Base-by-base conservation (phyloP, 352 stramenopile species). In the Saprolegnia parasitica region DNA sequence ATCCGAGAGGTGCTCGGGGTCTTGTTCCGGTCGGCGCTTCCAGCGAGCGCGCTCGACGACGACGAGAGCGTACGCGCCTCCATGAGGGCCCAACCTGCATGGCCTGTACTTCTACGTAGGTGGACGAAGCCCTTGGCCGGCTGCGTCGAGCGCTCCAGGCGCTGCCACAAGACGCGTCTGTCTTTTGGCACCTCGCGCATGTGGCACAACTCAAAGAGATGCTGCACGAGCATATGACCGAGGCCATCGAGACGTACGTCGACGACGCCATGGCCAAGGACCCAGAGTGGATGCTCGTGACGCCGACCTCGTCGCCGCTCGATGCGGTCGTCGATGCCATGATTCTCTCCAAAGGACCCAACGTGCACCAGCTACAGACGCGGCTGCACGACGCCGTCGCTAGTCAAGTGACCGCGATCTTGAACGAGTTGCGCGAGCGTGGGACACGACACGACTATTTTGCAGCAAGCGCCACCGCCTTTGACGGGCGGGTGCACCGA, bases 171-270 rank as follows among this genome's bases (percentile, higher is more conserved):
- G 21, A 26, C 13, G 52, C 21, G 13, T 46, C 63, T 3, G 20
- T 21, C 21, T 70, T 70, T 26, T 70, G 63, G 63, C 47, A 63
- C 11, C 49, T 70, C 32, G n/a, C 20, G n/a, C 54, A 54, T 24
- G 54, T 63, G 8, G 39, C 16, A 5, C 54, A 52, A 6, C 32
- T 70, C 26, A 60, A 63, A 29, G 63, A 62, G 9, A 35, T 70
- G 42, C 42, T 70, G 1, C 46, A 39, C 8, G 49, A 60, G 29
- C 23, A 70, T 46, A 32, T 61, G 32, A 5, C 63, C 13, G 24
- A 52, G 20, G 26, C 20, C 49, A 70, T 70, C 29, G 54, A 70
- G 45, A 21, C 13, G 18, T 21, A 37, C 4, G 63, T 70, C 13
- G 63, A 70, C n/a, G 23, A 15, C 8, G 63, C 32, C 32, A 70